phyloP scores from a whole-genome alignment of 805 yeast species.

The Saturnispora quitensis region DNA sequence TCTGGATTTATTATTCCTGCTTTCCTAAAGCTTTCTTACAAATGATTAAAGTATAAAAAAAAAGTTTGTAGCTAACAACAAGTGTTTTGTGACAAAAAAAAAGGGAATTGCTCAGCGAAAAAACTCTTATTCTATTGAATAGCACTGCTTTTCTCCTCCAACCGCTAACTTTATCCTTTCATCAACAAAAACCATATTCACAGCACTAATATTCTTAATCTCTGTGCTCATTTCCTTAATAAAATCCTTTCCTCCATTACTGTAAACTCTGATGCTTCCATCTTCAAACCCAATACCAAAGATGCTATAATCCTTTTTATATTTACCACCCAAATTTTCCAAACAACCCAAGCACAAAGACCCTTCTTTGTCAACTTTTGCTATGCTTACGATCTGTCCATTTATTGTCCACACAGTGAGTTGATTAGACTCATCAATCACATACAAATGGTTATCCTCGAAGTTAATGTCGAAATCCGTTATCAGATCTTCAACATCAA shows the following conservation, averaged over 20 bases:
- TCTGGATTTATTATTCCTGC: too few relatives aligned
- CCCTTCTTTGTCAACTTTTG: not conserved
- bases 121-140: not conserved
- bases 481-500: constrained; percentile 9
- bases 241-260: not conserved
- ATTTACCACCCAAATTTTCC: not conserved
- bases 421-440: constrained; percentile 51
- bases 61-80: not conserved
- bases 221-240: not conserved
- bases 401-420: constrained; percentile 18
- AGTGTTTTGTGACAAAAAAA: not conserved
- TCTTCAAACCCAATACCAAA: not conserved
- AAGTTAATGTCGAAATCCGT: constrained; percentile 31
- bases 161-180: not conserved
- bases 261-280: not conserved
- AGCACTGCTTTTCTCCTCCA: not conserved
- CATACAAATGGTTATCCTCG: constrained; percentile 16
- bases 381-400: not conserved
- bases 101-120: not conserved
- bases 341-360: not conserved
- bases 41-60: too few relatives aligned
- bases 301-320: not conserved
- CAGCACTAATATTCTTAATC: not conserved
- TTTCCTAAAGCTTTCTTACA: too few relatives aligned
- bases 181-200: not conserved